These are phyloP conservation scores for Crithidia thermophila DNA, from an alignment of 208 protist species.

Conservation along the genomic window DNA sequence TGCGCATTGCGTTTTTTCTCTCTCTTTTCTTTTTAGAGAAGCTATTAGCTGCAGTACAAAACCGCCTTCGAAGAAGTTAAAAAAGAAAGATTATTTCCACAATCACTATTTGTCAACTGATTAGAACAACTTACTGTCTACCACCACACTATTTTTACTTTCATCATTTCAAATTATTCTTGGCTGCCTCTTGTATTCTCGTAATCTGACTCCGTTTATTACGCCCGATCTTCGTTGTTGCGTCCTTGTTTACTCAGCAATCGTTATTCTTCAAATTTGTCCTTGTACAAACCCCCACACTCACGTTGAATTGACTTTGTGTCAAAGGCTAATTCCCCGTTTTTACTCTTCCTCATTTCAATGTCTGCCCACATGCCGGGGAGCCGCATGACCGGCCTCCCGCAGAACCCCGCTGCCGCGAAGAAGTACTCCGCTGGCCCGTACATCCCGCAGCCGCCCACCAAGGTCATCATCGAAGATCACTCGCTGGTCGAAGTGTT, in stretches of 20 bases:
- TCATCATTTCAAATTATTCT: neutral
- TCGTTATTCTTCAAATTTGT: no score
- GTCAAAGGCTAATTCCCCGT: neutral
- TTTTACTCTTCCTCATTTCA: neutral
- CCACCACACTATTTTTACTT: no score
- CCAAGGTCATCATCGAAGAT: conserved; percentile 72
- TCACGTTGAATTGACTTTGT: neutral
- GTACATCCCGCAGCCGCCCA: conserved; percentile 35
- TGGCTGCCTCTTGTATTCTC: neutral
- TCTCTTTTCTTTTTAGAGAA: conserved; percentile 9
- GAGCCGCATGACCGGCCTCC: conserved; percentile 5
- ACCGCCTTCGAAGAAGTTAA: no score
- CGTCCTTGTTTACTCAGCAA: no score
- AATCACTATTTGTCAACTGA: neutral
- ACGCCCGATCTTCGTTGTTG: no score
- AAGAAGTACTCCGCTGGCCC: conserved; percentile 20
- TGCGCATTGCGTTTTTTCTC: neutral
- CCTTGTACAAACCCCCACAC: no score
- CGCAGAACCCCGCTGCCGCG: conserved; percentile 17
- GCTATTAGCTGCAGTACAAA: neutral
- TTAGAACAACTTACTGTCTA: neutral
- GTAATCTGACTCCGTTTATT: no score
- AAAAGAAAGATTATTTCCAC: neutral
- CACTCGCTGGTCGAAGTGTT: conserved; percentile 68
- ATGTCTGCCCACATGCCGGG: conserved; percentile 19